Percentiles rank a stretch among this genome's conserved stretches.
Evolutionary conservation across 306 rosid genomes (phyloP).

Genomic region (Dryas drummondii): DNA sequence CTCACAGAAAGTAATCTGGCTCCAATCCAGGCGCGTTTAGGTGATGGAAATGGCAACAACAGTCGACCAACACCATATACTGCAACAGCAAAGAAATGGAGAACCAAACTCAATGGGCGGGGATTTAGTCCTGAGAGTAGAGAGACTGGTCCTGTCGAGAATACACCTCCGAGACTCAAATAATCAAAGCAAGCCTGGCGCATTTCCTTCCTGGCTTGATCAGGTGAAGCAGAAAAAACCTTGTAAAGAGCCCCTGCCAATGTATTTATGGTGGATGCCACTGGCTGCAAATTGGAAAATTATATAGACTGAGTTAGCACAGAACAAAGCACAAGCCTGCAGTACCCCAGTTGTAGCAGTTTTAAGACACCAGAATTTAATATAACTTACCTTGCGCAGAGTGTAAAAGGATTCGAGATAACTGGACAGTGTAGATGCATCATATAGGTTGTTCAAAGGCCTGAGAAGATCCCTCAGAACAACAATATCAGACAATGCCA

Average conservation of each 20-base stretch:
- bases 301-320: background rate
- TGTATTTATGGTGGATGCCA: conserved; percentile 95
- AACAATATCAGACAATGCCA: conserved; percentile 84
- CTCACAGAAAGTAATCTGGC: conserved; percentile 66
- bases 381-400: conserved; percentile 62
- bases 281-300: conserved; percentile 61
- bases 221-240: conserved; percentile 89
- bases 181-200: conserved; percentile 97
- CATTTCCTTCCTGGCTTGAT: conserved; percentile 93
- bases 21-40: conserved; percentile 80
- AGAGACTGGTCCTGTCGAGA: conserved; percentile 77
- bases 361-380: background rate
- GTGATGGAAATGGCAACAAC: conserved; percentile 83
- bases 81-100: conserved; percentile 94
- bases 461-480: conserved; percentile 84
- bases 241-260: conserved; percentile 96
- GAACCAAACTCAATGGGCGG: conserved; percentile 86
- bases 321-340: background rate
- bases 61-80: conserved; percentile 83
- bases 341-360: background rate
- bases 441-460: conserved; percentile 70
- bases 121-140: conserved; percentile 91
- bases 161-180: conserved; percentile 84
- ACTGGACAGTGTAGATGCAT: conserved; percentile 73
- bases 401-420: conserved; percentile 91